Percentiles rank a stretch among this genome's conserved stretches.
These are phyloP conservation scores for Penstemon davidsonii DNA, from an alignment of 257 asterid genomes.

Conservation along the genomic window DNA sequence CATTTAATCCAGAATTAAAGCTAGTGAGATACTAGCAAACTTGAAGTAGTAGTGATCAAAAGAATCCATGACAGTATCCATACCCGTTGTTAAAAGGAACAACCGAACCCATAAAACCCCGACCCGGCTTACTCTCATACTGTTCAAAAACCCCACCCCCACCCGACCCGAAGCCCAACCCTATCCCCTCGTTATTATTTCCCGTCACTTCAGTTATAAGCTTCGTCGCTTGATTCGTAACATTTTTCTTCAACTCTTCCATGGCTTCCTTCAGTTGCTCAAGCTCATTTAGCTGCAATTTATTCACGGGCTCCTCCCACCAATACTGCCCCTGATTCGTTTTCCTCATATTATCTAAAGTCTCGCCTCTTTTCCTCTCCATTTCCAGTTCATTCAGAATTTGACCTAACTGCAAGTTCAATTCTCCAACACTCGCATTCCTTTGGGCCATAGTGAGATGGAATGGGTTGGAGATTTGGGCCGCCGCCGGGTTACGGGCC, in stretches of 20 bases:
- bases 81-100: conserved; percentile 25
- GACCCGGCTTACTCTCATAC: conserved; percentile 51
- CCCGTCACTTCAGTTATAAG: conserved; percentile 25
- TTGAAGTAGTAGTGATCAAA: conserved; percentile 30
- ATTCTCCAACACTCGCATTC: conserved; percentile 48
- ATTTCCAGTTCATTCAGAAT: conserved; percentile 46
- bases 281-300: conserved; percentile 51
- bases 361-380: conserved; percentile 60
- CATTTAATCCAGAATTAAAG: conserved; percentile 8
- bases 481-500: conserved; percentile 22
- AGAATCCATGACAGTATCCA: conserved; percentile 53
- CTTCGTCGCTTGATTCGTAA: conserved; percentile 35
- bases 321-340: conserved; percentile 43
- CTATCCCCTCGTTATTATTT: too few relatives aligned
- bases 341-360: conserved; percentile 51
- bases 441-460: conserved; percentile 50
- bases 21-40: conserved; percentile 45
- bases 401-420: conserved; percentile 59
- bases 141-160: conserved; percentile 35
- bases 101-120: conserved; percentile 20
- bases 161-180: conserved; percentile 16
- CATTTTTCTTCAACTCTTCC: conserved; percentile 58
- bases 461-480: conserved; percentile 29
- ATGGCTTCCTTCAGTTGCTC: conserved; percentile 56
- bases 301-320: conserved; percentile 63